These are phyloP conservation scores for Lagenidium sp. DNA, from an alignment of 352 stramenopile genomes.

Conservation along the genomic window DNA sequence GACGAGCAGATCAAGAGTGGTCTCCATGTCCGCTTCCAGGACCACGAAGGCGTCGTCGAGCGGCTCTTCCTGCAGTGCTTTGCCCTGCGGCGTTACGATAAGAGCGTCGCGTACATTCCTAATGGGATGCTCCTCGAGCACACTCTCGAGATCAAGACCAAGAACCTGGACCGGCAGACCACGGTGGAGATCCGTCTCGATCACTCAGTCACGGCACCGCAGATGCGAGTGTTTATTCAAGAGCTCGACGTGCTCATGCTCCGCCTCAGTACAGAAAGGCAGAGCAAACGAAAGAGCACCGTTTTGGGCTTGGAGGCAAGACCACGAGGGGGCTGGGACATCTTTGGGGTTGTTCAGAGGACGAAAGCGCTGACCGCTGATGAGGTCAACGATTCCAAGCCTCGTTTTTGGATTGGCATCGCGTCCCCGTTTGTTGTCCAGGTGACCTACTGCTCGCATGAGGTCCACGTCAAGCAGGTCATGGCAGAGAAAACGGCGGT, in stretches of 20 bases:
- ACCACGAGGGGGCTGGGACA: constrained; percentile 28
- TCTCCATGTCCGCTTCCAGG: constrained; percentile 58
- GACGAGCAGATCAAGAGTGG: constrained; percentile 82
- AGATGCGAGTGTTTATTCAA: constrained; percentile 64
- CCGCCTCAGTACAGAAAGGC: constrained; percentile 6
- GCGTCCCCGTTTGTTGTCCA: constrained; percentile 58
- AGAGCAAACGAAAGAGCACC: constrained; percentile 18
- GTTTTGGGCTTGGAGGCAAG: constrained; percentile 41
- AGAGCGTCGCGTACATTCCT: constrained; percentile 70
- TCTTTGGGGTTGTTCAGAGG: constrained; percentile 28
- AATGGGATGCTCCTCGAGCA: constrained; percentile 76
- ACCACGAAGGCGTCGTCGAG: constrained; percentile 75
- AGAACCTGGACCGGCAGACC: constrained; percentile 43
- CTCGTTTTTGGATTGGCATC: constrained; percentile 67
- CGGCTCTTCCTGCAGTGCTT: constrained; percentile 77
- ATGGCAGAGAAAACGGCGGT: constrained; percentile 68
- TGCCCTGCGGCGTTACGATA: constrained; percentile 74
- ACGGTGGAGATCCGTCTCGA: constrained; percentile 49
- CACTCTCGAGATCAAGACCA: constrained; percentile 58
- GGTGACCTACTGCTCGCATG: constrained; percentile 67
- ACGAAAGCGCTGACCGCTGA: constrained; percentile 20
- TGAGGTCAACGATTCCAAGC: constrained; percentile 19
- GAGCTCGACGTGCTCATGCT: constrained; percentile 48
- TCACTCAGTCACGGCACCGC: constrained; percentile 31
- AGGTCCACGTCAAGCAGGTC: constrained; percentile 48